Evolutionary conservation across 192 early-diverging fungal genomes (phyloP).

Genomic region (Oehlia diaphana): DNA sequence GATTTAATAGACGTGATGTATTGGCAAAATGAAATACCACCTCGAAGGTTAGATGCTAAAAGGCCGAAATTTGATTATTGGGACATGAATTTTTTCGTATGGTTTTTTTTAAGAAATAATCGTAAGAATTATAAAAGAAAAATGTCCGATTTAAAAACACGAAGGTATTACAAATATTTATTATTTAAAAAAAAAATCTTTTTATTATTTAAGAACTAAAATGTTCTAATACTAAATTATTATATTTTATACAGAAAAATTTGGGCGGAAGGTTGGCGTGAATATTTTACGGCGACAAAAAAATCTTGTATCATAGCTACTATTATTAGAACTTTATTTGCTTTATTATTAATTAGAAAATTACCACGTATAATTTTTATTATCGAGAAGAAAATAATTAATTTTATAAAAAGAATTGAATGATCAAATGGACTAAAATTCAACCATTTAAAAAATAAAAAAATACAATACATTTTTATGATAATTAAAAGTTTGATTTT

Average conservation of each 20-base stretch:
- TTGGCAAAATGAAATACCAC: slow-evolving; percentile 6
- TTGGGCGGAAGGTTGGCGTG: slow-evolving; percentile 25
- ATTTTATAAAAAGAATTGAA: neutral
- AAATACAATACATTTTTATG: no score
- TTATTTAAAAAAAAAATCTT: no score
- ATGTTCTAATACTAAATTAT: neutral
- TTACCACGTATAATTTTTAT: neutral
- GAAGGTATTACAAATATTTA: slow-evolving; percentile 1
- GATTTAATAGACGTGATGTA: slow-evolving; percentile 43
- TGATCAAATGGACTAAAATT: no score
- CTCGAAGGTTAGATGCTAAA: slow-evolving; percentile 18
- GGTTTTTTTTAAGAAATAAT: slow-evolving; percentile 25
- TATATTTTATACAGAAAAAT: neutral
- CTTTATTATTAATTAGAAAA: slow-evolving; percentile 6
- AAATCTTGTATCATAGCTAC: slow-evolving; percentile 25
- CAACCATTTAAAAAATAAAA: no score
- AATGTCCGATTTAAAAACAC: neutral
- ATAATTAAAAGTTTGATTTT: no score
- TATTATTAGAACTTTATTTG: slow-evolving; percentile 14
- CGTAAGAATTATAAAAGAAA: neutral
- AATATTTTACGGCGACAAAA: slow-evolving; percentile 17
- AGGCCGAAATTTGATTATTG: slow-evolving; percentile 30
- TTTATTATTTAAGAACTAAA: no score
- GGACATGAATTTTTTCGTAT: slow-evolving; percentile 29
- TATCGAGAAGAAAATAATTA: neutral